Evolutionary conservation across 345 rosid species (phyloP), one percentile per base, ranked within the genome.

Genomic region (Brassica carinata): DNA sequence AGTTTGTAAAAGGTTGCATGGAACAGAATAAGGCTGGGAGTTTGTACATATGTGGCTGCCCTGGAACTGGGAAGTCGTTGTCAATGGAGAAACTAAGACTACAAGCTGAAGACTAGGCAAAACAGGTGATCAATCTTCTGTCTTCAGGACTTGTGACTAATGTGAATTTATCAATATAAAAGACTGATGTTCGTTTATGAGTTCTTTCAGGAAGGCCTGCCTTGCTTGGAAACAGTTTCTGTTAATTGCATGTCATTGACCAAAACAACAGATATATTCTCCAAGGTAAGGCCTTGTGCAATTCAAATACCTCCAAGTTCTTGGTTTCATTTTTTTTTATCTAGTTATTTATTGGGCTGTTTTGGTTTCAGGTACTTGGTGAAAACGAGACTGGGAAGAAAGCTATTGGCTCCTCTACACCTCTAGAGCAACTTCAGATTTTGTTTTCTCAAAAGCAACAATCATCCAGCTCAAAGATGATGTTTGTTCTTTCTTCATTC

Each of bases 51-150:
- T 90, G 92, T 33, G 98, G 98, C 51, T 89, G 94, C 31, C 97
- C 95, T 0, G 98, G 98, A 77, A 92, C 97, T 0, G 98, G 98
- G 17, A 94, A 94, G 63, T 87, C 98, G 0, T 63, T 94, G 77
- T 90, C 97, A 0, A 87, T 91, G 89, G 90, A 86, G 66, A 91
- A 83, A 84, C 86, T 92, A 64, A 81, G 83, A 64, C 85, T 81
- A 40, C 82, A 72, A 18, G 75, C 87, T 74, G 31, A 79, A 73
- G 87, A 90, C 11, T 92, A 95, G 97, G 74, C 89, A 4, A 82
- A 74, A 43, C 80, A 87, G 89, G 98, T 94, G n/a, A 80, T 5
- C 66, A 31, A 1, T 10, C 48, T 64, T 71, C 33, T 78, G 7
- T 5, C 4, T 43, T 62, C 2, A 2, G 51, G 14, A 29, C 14